These are phyloP conservation scores for Breynia disticha DNA, from an alignment of 441 rosid genomes.

Conservation along the genomic window DNA sequence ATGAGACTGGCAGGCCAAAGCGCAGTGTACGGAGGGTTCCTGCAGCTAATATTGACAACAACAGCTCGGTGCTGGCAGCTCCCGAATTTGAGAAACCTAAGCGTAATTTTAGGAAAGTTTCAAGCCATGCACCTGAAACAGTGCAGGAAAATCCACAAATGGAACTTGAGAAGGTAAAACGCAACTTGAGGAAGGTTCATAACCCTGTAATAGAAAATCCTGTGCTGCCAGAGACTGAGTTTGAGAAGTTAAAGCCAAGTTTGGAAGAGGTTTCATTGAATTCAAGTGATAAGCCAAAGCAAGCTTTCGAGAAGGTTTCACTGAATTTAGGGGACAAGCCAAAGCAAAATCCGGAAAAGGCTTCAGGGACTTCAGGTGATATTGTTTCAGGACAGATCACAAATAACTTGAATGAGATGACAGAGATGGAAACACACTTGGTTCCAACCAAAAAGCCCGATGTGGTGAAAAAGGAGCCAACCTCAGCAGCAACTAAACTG, in stretches of 20 bases:
- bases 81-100: conserved; percentile 66
- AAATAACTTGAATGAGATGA: conserved; percentile 29
- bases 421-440: conserved; percentile 19
- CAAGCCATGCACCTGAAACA: conserved; percentile 41
- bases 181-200: conserved; percentile 79
- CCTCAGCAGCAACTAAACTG: conserved; percentile 17
- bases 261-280: conserved; percentile 1
- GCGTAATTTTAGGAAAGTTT: conserved; percentile 46
- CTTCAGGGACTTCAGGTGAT: conserved; percentile 22
- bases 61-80: conserved; percentile 26
- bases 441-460: conserved; percentile 12
- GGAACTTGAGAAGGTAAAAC: conserved; percentile 89
- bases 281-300: conserved; percentile 35
- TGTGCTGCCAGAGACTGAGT: conserved; percentile 43
- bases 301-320: conserved; percentile 23
- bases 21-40: conserved; percentile 54
- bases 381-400: conserved; percentile 24
- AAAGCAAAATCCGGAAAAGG: conserved; percentile 39
- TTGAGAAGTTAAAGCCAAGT: conserved; percentile 45
- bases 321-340: too few relatives aligned
- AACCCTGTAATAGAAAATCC: conserved; percentile 54
- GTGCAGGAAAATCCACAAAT: conserved; percentile 57
- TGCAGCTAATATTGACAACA: conserved; percentile 44
- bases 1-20: conserved; percentile 55
- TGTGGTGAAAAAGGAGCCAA: conserved; percentile 23